Percentiles rank a stretch among this genome's conserved stretches.
Evolutionary conservation across 164 flowering plant species (phyloP).

Genomic region (Paratinospora sagittata): DNA sequence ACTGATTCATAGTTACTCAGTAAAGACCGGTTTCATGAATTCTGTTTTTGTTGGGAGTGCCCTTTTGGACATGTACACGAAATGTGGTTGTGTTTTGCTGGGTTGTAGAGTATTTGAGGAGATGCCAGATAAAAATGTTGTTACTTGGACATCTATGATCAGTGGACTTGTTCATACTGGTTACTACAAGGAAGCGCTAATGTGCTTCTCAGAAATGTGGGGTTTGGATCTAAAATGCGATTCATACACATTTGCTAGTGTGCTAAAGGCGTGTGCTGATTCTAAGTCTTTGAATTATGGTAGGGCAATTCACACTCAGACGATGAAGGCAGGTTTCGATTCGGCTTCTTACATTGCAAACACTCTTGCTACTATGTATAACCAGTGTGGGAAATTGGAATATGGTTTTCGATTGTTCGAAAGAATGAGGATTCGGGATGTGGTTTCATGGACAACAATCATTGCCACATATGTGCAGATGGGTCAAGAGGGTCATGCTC

Average conservation of each 20-base stretch:
- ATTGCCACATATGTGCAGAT: too few species aligned
- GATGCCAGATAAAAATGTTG: too few species aligned
- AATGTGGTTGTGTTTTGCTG: conserved; percentile 30
- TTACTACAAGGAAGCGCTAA: conserved; percentile 35
- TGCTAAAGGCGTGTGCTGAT: too few species aligned
- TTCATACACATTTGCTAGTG: conserved; percentile 62
- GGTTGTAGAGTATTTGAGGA: too few species aligned
- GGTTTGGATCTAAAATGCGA: conserved; percentile 45
- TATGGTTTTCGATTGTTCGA: too few species aligned
- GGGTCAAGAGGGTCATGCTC: too few species aligned
- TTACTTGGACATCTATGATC: conserved; percentile 81
- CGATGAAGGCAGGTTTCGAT: conserved; percentile 55
- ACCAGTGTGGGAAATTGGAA: conserved; percentile 76
- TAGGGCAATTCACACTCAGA: too few species aligned
- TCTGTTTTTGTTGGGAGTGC: conserved; percentile 88
- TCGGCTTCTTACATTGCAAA: conserved; percentile 55
- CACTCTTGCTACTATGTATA: conserved; percentile 64
- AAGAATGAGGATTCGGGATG: too few species aligned
- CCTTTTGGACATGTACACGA: conserved; percentile 67
- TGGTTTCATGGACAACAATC: too few species aligned
- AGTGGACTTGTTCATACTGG: conserved; percentile 70
- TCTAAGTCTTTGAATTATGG: too few species aligned
- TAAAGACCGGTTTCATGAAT: conserved; percentile 42
- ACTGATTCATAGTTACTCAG: too few species aligned
- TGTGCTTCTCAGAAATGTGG: conserved; percentile 57